Percentiles rank a stretch among this genome's conserved stretches.
Conservation (phyloP, 129 eudicot genomes). For the Ambrosia artemisiifolia region DNA sequence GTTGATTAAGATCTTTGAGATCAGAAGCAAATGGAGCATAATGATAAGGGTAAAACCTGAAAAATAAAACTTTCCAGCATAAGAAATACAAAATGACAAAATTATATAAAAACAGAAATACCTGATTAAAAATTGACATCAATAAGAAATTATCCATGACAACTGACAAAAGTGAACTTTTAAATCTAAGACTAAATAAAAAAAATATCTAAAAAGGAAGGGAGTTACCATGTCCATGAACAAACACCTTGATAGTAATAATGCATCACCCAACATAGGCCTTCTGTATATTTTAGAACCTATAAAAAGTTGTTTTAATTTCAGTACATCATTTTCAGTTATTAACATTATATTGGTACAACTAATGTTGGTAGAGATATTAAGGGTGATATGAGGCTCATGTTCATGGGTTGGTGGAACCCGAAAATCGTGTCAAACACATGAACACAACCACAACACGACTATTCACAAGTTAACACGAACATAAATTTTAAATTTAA, state of each 20-base stretch:
- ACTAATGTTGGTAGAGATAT: neutral
- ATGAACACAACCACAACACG: too few species aligned
- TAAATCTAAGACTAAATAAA: neutral
- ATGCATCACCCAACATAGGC: constrained; percentile 98
- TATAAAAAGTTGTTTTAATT: constrained; percentile 23
- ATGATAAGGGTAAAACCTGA: constrained; percentile 97
- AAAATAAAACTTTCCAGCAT: neutral
- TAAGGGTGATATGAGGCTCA: too few species aligned
- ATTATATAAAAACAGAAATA: neutral
- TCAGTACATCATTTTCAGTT: neutral
- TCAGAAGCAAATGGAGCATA: constrained; percentile 99
- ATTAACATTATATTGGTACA: neutral
- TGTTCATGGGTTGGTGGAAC: too few species aligned
- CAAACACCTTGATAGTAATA: constrained; percentile 98
- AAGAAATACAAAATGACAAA: constrained; percentile 5
- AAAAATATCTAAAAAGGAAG: neutral
- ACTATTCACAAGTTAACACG: too few species aligned
- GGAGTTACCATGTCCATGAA: constrained; percentile 81
- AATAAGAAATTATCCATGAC: neutral
- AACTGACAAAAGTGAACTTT: neutral
- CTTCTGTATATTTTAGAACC: constrained; percentile 84
- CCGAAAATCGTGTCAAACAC: too few species aligned
- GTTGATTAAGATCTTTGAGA: constrained; percentile 76
- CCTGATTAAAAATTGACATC: neutral
- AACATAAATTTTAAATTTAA: too few species aligned